Base-by-base conservation (phyloP, 208 protist genomes). In the Trypanosoma vivax region DNA sequence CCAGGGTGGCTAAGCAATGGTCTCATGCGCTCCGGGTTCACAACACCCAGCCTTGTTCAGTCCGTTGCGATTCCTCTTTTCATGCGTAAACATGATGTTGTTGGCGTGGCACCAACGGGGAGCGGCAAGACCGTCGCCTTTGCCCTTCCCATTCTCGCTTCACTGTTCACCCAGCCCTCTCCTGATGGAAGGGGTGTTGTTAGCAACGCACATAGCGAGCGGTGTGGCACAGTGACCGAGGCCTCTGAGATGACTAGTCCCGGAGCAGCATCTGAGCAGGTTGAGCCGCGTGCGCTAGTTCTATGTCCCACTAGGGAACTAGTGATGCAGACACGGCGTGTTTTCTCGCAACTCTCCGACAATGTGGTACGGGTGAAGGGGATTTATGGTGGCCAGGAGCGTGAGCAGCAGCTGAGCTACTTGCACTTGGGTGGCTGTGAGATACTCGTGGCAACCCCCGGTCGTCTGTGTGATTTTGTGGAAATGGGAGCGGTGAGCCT, bases 271-370 rank as follows among this genome's bases (percentile, higher is more conserved):
- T n/a, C n/a, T n/a, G 31, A 16, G 30, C 23, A 24, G 25, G 52
- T 53, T 27, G 45, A 27, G n/a, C 84, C 84, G 5, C 67, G 92
- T 43, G 96, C 95, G 5, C 51, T 99, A 9, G 74, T 99, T 21
- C 72, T 99, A 21, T 90, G 96, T 42, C 97, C 97, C 14, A 98
- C 96, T 3, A 73, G 97, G 18, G 97, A 99, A 69, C 81, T 98
- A 4, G 85, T 90, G 25, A 50, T 79, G 57, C 97, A 99, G 67
- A 99, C 96, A 29, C 96, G 88, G 50, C 86, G 95, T 11, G 90
- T 97, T 65, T 83, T 97, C 31, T 46, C 43, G 21, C 67, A 60
- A 31, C 60, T 90, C 13, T 55, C 67, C 19, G 65, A 42, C 9
- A 75, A 94, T 18, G 74, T 69, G 11, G 43, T 98, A 19, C 71